Conservation (phyloP, 306 rosid genomes). For the Pyrus communis region DNA sequence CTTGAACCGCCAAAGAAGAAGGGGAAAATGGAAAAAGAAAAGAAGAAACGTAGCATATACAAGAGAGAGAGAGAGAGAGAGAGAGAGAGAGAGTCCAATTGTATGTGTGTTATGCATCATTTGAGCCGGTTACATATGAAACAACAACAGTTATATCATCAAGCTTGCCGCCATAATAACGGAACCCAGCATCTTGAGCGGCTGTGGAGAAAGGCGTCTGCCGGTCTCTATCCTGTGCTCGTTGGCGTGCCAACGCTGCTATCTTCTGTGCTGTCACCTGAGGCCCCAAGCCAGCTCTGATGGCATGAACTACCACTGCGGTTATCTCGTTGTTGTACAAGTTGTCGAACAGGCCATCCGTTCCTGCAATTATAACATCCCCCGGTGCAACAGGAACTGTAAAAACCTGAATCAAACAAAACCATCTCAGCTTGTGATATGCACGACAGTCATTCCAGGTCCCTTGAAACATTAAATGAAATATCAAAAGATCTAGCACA, state of each 20-base stretch:
- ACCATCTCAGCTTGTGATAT: not conserved
- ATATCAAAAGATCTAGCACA: not conserved
- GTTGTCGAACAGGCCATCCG: conserved; percentile 94
- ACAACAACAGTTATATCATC: conserved; percentile 92
- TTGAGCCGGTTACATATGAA: conserved; percentile 47
- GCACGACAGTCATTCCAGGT: not conserved
- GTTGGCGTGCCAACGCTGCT: conserved; percentile 93
- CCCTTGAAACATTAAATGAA: not conserved
- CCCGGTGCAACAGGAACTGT: conserved; percentile 77
- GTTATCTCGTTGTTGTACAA: conserved; percentile 87
- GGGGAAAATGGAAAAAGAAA: not conserved
- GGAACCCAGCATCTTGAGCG: conserved; percentile 94
- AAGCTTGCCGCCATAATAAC: conserved; percentile 90
- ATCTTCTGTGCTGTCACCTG: conserved; percentile 96
- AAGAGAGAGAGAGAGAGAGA: not conserved
- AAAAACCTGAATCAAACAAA: conserved; percentile 60
- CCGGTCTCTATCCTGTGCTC: conserved; percentile 78
- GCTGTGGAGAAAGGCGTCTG: conserved; percentile 97
- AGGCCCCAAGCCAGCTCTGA: conserved; percentile 70
- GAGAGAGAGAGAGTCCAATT: not conserved
- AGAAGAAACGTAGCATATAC: not conserved
- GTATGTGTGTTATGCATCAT: conserved; percentile 13
- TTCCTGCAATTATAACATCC: conserved; percentile 81
- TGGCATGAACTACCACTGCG: conserved; percentile 78
- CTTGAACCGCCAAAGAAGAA: no score